Evolutionary conservation across 345 rosid genomes (phyloP).

Genomic region (Hibiscus trionum): DNA sequence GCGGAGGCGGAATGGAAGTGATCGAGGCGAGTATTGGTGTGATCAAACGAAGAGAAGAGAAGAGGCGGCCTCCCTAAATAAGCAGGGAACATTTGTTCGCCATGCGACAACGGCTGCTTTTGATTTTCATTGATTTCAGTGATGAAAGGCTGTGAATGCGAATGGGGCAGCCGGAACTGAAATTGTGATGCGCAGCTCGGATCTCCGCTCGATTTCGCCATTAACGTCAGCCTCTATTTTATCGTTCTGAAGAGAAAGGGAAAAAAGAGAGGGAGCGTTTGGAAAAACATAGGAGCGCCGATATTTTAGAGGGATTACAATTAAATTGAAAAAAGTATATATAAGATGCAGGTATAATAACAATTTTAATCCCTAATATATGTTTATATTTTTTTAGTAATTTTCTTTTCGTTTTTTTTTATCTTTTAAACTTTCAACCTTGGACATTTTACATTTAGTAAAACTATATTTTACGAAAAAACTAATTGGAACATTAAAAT

Average conservation of each 20-base stretch:
- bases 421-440: no score
- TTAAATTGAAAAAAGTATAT: no score
- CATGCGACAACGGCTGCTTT: slow-evolving; percentile 5
- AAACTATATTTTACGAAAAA: no score
- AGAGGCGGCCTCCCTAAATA: slow-evolving; percentile 1
- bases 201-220: slow-evolving; percentile 42
- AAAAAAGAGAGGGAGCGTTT: no score
- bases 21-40: slow-evolving; percentile 13
- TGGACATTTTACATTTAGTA: no score
- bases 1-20: slow-evolving; percentile 30
- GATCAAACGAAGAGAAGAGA: slow-evolving; percentile 12
- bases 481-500: no score
- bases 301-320: background rate
- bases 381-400: no score
- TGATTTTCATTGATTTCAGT: slow-evolving; percentile 12
- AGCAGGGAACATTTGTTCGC: slow-evolving; percentile 17
- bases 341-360: no score
- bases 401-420: no score
- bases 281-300: no score
- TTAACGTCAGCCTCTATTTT: slow-evolving; percentile 14
- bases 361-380: no score
- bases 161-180: slow-evolving; percentile 31
- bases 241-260: background rate
- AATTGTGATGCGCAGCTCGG: slow-evolving; percentile 33
- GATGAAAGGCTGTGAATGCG: slow-evolving; percentile 16